phyloP scores from a whole-genome alignment of 768 basidiomycete genomes.

The Suillus discolor region DNA sequence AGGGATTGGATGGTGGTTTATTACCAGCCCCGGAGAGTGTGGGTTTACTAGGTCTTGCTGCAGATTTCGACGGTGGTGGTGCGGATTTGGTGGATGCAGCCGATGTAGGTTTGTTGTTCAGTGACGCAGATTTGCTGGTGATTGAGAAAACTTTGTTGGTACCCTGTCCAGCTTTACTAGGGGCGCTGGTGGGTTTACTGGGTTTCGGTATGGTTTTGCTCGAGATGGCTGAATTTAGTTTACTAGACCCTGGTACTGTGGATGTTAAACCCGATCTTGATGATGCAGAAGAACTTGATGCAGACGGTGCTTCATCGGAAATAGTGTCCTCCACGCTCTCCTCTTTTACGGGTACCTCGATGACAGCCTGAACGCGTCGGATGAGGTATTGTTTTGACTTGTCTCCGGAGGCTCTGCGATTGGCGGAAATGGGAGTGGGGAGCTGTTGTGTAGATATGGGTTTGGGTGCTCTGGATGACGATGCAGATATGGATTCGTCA shows the following conservation, averaged over 20 bases:
- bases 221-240: conserved; percentile 1
- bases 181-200: conserved; percentile 11
- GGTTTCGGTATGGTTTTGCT: conserved; percentile 9
- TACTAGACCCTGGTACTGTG: background rate
- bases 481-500: conserved; percentile 32
- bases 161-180: conserved; percentile 6
- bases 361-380: conserved; percentile 62
- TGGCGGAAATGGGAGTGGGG: conserved; percentile 34
- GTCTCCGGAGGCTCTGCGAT: conserved; percentile 20
- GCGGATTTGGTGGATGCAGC: background rate
- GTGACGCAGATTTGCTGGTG: conserved; percentile 4
- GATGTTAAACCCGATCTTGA: conserved; percentile 19
- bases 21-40: background rate
- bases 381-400: conserved; percentile 41
- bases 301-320: background rate
- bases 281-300: conserved; percentile 18
- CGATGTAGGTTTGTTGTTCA: background rate
- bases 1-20: background rate
- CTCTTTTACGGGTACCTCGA: conserved; percentile 63
- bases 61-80: background rate
- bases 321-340: conserved; percentile 54
- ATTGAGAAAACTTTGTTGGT: conserved; percentile 11
- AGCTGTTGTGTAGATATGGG: conserved; percentile 22
- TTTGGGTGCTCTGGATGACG: conserved; percentile 33
- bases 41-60: background rate